These are phyloP conservation scores for Trametes polyzona DNA, from an alignment of 1,284 basidiomycete species.

Conservation along the genomic window DNA sequence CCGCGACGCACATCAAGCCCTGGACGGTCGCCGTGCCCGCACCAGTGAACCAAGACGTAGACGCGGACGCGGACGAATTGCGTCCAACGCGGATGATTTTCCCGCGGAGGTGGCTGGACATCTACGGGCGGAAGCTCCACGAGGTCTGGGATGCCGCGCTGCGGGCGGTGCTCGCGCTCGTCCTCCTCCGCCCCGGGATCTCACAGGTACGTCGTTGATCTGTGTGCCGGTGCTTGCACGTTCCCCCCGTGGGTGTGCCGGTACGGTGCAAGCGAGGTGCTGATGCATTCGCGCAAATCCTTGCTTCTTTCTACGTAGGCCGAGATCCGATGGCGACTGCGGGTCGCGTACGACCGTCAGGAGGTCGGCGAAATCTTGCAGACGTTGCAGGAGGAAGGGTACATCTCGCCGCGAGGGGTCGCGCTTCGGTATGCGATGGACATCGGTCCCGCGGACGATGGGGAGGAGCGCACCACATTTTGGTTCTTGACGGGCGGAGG, in stretches of 20 bases:
- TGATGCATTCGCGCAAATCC: not conserved
- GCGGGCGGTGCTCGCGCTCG: slow-evolving; percentile 64
- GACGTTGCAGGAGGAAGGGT: slow-evolving; percentile 55
- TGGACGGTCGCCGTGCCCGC: slow-evolving; percentile 67
- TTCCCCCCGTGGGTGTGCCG: too few relatives aligned
- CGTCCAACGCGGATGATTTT: slow-evolving; percentile 43
- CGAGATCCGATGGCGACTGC: slow-evolving; percentile 69
- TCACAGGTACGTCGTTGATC: slow-evolving; percentile 55
- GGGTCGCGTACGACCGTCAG: slow-evolving; percentile 72
- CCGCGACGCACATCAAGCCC: slow-evolving; percentile 47
- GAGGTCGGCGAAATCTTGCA: slow-evolving; percentile 71
- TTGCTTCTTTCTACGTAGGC: slow-evolving; percentile 51
- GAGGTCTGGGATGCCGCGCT: slow-evolving; percentile 73
- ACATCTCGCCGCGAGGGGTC: slow-evolving; percentile 43
- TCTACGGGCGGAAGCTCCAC: slow-evolving; percentile 60
- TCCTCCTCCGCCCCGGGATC: slow-evolving; percentile 75
- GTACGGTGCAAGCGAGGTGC: not conserved
- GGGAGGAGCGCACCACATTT: slow-evolving; percentile 51
- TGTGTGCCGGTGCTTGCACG: too few relatives aligned
- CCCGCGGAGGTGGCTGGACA: slow-evolving; percentile 80
- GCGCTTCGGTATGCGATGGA: slow-evolving; percentile 1
- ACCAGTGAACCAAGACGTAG: slow-evolving; percentile 14
- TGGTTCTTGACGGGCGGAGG: slow-evolving; percentile 45
- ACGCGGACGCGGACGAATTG: not conserved
- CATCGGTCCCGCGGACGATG: slow-evolving; percentile 44